Conservation (phyloP, 1,284 basidiomycete genomes). For the Melampsora larici-populina region DNA sequence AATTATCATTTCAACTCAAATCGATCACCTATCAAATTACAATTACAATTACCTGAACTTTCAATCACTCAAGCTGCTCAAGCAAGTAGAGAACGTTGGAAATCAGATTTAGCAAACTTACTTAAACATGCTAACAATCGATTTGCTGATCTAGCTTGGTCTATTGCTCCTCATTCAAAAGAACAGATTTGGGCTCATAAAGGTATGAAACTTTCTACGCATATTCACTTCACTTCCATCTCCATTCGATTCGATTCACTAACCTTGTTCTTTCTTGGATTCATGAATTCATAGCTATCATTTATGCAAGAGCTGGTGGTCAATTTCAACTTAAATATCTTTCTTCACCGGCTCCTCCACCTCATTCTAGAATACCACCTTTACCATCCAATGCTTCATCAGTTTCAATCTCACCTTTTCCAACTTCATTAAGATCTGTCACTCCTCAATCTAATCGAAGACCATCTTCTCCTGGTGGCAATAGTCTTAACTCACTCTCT, state of each 20-base stretch:
- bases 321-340: slow-evolving; percentile 44
- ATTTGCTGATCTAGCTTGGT: slow-evolving; percentile 90
- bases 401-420: slow-evolving; percentile 11
- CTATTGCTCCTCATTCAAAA: slow-evolving; percentile 43
- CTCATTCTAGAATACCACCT: slow-evolving; percentile 38
- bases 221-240: too few relatives aligned
- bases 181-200: slow-evolving; percentile 74
- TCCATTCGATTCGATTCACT: too few relatives aligned
- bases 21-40: slow-evolving; percentile 16
- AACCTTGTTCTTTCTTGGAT: slow-evolving; percentile 6
- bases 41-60: slow-evolving; percentile 11
- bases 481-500: slow-evolving; percentile 35
- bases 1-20: not conserved
- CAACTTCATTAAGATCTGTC: slow-evolving; percentile 12
- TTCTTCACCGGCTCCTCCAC: slow-evolving; percentile 21
- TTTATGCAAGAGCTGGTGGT: slow-evolving; percentile 40
- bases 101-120: slow-evolving; percentile 65
- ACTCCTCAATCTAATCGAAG: slow-evolving; percentile 34
- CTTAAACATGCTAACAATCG: slow-evolving; percentile 75
- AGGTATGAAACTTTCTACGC: slow-evolving; percentile 62
- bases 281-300: slow-evolving; percentile 20
- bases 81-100: slow-evolving; percentile 23
- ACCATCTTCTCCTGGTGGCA: slow-evolving; percentile 17
- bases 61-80: slow-evolving; percentile 22
- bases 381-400: slow-evolving; percentile 16